Evolutionary conservation across 1,284 basidiomycete genomes (phyloP), one percentile per base, ranked within the genome.

Genomic region (Cutaneotrichosporon mucoides): DNA sequence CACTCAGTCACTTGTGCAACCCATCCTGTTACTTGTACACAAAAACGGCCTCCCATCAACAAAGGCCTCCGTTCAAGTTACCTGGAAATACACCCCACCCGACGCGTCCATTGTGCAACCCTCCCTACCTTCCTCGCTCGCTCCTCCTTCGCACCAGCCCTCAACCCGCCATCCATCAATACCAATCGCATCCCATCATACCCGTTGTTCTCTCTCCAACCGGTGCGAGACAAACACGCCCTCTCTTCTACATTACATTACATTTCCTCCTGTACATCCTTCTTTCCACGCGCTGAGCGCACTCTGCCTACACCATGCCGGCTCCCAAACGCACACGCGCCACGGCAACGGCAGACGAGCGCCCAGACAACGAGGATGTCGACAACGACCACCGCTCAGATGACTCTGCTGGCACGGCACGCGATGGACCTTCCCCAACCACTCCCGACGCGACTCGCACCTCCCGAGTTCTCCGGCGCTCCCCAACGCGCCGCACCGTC

Each of bases 261-360:
- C 24, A 24, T 24, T 24, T 24, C 24, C 24, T 24, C 24, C 24
- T 24, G 24, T 24, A 24, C 24, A 24, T 24, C 24, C 24, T 24
- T 24, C 24, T 24, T 24, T 24, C 24, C 24, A 24, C 24, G 24
- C 24, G 24, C 24, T 24, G 24, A 24, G 24, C 24, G 24, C 24
- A 24, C 24, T 24, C 24, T 24, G 24, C 24, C 24, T 24, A 24
- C 52, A 49, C 35, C 40, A 68, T 66, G 62, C 51, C 64, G 1
- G 44, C 57, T 45, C 53, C 63, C 4, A 68, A 68, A 43, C 65
- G 67, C 37, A 65, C 65, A 24, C 63, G 67, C 41, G 40, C 67
- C 6, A 37, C 49, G 8, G 54, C 49, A 13, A 35, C 61, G 46
- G 46, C 46, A 2, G 46, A 12, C 34, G 46, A 48, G 24, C 24